A percentile compares a stretch with the other conserved stretches of the same genome.
These are phyloP conservation scores for Hysterangium stoloniferum DNA, from an alignment of 768 basidiomycete genomes.

Conservation along the genomic window DNA sequence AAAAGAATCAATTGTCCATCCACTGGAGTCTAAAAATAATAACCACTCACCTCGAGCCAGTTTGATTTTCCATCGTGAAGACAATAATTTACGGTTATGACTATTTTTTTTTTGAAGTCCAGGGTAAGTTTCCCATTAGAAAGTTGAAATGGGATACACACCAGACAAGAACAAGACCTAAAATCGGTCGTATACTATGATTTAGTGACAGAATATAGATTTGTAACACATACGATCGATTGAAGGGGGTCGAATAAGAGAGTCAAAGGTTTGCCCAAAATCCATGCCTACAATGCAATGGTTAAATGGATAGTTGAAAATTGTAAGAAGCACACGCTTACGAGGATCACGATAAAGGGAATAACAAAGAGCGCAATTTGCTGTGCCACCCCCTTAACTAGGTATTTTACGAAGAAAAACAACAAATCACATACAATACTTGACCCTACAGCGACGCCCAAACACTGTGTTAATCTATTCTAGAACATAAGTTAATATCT, in stretches of 20 bases:
- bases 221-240: constrained; percentile 45
- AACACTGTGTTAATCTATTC: constrained; percentile 76
- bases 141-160: neutral
- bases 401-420: neutral
- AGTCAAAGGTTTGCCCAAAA: constrained; percentile 68
- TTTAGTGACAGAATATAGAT: too few species aligned
- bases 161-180: constrained; percentile 20
- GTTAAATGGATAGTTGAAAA: too few species aligned
- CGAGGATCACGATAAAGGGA: constrained; percentile 38
- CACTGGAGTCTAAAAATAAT: neutral
- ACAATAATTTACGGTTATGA: constrained; percentile 79
- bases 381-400: constrained; percentile 27
- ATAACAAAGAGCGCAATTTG: constrained; percentile 84
- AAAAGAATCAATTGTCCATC: neutral
- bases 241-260: constrained; percentile 88
- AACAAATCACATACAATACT: constrained; percentile 53
- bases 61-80: constrained; percentile 78
- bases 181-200: too few species aligned
- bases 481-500: neutral
- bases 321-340: too few species aligned
- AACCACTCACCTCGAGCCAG: constrained; percentile 51
- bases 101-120: too few species aligned
- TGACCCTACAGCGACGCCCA: constrained; percentile 86
- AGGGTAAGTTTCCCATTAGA: constrained; percentile 30
- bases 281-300: constrained; percentile 85